phyloP scores from a whole-genome alignment of 1,284 basidiomycete genomes.

The Cutaneotrichosporon sp. region DNA sequence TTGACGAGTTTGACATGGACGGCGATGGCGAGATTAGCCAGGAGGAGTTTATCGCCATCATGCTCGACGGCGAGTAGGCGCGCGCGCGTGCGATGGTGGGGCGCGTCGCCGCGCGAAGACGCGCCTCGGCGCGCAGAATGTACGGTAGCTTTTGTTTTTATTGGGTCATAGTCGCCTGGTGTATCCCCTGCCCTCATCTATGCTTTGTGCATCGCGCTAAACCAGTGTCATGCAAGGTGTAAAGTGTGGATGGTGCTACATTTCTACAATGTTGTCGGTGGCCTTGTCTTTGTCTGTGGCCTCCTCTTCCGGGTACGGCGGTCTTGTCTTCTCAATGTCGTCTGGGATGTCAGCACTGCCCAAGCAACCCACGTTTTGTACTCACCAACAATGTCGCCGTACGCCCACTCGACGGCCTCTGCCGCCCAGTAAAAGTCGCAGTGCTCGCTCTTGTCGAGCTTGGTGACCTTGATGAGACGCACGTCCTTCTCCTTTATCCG shows the following conservation, averaged over 20 bases:
- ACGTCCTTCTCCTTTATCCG: conserved; percentile 52
- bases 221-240: neutral
- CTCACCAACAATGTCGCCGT: conserved; percentile 47
- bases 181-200: neutral
- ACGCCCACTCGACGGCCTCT: conserved; percentile 59
- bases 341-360: conserved; percentile 19
- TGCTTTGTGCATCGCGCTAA: no score
- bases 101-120: no score
- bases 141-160: neutral
- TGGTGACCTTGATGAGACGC: conserved; percentile 53
- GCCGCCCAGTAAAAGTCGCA: conserved; percentile 55
- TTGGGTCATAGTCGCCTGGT: neutral
- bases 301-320: conserved; percentile 34
- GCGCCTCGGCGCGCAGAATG: neutral
- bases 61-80: conserved; percentile 83
- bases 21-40: conserved; percentile 95
- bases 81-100: no score
- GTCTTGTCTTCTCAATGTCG: conserved; percentile 42
- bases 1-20: conserved; percentile 99
- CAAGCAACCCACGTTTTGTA: conserved; percentile 5
- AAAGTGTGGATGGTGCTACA: neutral
- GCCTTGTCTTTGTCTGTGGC: neutral
- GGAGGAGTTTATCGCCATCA: conserved; percentile 63
- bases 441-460: conserved; percentile 52
- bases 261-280: neutral